Evolutionary conservation across 208 protist genomes (phyloP), one percentile per base, ranked within the genome.

Genomic region (Endotrypanum monterogeii): DNA sequence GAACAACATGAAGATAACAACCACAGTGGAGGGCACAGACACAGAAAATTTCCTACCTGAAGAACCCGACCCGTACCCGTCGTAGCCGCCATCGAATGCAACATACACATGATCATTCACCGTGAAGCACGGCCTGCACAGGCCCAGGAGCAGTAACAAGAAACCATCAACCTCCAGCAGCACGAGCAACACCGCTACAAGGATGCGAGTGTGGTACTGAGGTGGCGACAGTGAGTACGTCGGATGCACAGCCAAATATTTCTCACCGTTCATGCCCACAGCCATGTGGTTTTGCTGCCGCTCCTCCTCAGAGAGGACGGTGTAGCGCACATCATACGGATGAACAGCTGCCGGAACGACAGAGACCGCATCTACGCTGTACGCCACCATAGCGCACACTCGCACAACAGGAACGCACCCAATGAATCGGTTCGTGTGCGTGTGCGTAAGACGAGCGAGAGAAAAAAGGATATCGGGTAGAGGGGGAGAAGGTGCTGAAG

Each of bases 221-320:
- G 20, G 28, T 14, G 18, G 66, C 14, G 66, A 25, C 14, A 70
- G 66, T 2, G 66, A 70, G 66, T 70, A 70, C 0, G 9, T 57
- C 1, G 66, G 66, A 25, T 70, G 66, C 28, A 70, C 66, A 9
- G 39, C 66, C 18, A 70, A 55, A 50, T 70, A 70, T 20, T 7
- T 20, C 28, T 70, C 30, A 3, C 32, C 46, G 8, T 44, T 20
- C 30, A 44, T 30, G 50, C 66, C 50, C 1, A 70, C 23, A 44
- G 66, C 46, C 46, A 70, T 4, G 46, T 70, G 66, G 32, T 70
- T 52, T 32, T 58, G 48, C 25, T 58, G 4, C 18, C 18, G 66
- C 16, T 18, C 46, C 48, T 70, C 50, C 28, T 18, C 8, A 8
- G 66, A 48, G 28, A 70, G 66, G 30, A 50, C 44, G 12, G 46